Conservation (phyloP, 768 basidiomycete genomes). For the Phaffia australis region DNA sequence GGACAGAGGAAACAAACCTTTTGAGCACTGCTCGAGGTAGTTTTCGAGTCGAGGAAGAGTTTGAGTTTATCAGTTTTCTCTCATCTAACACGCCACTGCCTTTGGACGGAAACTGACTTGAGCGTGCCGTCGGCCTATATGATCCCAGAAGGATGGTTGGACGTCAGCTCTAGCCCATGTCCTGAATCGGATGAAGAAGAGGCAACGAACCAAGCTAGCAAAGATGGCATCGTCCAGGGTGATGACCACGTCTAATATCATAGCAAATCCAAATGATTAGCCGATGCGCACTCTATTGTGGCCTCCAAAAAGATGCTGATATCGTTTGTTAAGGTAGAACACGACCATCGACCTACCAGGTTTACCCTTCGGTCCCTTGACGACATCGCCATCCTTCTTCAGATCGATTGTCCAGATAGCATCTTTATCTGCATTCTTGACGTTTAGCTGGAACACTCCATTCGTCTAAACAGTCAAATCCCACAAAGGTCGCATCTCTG, state of each 20-base stretch:
- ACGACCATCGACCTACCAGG: slow-evolving; percentile 9
- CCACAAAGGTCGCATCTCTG: too few relatives aligned
- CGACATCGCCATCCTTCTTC: slow-evolving; percentile 27
- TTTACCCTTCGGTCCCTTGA: slow-evolving; percentile 25
- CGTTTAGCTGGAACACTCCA: slow-evolving; percentile 25
- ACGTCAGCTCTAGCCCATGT: background rate
- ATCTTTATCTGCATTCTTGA: slow-evolving; percentile 16
- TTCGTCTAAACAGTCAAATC: slow-evolving; percentile 9
- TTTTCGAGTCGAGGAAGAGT: too few relatives aligned
- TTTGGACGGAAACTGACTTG: slow-evolving; percentile 11
- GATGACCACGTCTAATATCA: slow-evolving; percentile 21
- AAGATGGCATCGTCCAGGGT: slow-evolving; percentile 22
- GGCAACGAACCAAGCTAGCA: slow-evolving; percentile 14
- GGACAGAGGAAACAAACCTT: background rate
- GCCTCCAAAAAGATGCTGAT: too few relatives aligned
- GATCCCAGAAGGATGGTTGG: background rate
- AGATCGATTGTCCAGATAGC: slow-evolving; percentile 26
- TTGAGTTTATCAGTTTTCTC: background rate
- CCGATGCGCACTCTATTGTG: background rate
- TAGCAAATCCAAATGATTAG: background rate
- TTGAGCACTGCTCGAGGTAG: slow-evolving; percentile 1
- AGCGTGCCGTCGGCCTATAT: slow-evolving; percentile 22
- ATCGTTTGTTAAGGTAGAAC: too few relatives aligned
- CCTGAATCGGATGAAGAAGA: background rate
- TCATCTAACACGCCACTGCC: background rate